Conservation (phyloP, 2,329 filamentous ascomycete species). For the Penicillium crustosum region DNA sequence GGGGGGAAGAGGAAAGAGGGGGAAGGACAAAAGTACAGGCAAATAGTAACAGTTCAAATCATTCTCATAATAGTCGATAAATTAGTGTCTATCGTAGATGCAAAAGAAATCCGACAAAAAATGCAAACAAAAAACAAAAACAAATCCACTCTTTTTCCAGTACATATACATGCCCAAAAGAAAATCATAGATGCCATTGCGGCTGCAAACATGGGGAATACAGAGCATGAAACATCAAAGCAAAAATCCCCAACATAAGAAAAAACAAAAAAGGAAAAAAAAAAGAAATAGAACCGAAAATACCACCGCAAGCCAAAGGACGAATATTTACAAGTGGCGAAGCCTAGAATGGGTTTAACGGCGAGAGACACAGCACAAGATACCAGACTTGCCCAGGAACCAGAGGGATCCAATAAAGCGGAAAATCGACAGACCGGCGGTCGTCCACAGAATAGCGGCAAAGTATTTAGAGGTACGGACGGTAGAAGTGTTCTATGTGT, state of each 20-base stretch:
- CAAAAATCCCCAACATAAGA: background rate
- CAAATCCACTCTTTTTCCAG: background rate
- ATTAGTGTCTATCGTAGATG: slow-evolving; percentile 2
- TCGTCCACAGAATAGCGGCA: slow-evolving; percentile 83
- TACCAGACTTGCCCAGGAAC: slow-evolving; percentile 90
- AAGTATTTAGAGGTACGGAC: slow-evolving; percentile 83
- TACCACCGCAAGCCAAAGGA: background rate
- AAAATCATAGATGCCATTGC: background rate
- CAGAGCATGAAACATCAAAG: background rate
- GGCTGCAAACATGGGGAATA: slow-evolving; percentile 6
- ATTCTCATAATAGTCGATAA: background rate
- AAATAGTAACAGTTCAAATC: background rate
- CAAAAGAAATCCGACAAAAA: background rate
- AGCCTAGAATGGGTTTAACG: slow-evolving; percentile 48
- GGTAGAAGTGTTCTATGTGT: slow-evolving; percentile 60
- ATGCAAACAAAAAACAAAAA: background rate
- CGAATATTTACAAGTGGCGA: slow-evolving; percentile 8
- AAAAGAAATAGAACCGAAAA: background rate
- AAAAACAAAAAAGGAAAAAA: too few species aligned
- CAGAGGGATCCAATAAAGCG: slow-evolving; percentile 86
- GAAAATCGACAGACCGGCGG: slow-evolving; percentile 75
- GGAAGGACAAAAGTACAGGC: background rate
- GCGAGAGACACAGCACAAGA: slow-evolving; percentile 91
- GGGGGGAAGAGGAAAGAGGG: background rate
- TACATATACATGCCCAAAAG: background rate